Evolutionary conservation across 306 rosid species (phyloP).

Genomic region (Mucuna pruriens): DNA sequence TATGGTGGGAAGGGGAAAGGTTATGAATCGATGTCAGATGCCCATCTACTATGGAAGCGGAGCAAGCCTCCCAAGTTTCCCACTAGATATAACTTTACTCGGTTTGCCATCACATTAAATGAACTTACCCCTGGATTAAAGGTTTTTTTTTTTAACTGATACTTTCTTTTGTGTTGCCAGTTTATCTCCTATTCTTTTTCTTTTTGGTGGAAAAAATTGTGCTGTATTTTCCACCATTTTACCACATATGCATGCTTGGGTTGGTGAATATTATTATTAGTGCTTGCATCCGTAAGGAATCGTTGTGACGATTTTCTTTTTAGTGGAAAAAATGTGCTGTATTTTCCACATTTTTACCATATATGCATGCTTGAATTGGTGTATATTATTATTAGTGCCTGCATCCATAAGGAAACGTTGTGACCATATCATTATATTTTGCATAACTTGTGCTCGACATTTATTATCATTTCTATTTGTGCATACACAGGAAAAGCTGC

Average conservation of each 20-base stretch:
- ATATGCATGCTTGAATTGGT: conserved; percentile 3
- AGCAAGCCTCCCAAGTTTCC: conserved; percentile 83
- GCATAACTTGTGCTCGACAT: neutral
- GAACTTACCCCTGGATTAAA: conserved; percentile 84
- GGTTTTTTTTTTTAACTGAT: conserved; percentile 51
- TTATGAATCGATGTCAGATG: conserved; percentile 67
- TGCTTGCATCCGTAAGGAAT: too few species aligned
- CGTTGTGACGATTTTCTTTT: too few species aligned
- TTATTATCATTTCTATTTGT: conserved; percentile 9
- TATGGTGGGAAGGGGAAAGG: conserved; percentile 81
- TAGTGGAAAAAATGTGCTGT: neutral
- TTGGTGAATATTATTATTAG: neutral
- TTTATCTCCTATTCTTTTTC: conserved; percentile 2
- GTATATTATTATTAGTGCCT: neutral
- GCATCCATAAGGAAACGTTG: too few species aligned
- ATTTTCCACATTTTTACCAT: conserved; percentile 13
- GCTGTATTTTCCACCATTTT: conserved; percentile 4
- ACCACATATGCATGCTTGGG: neutral
- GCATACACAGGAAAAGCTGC: conserved; percentile 71
- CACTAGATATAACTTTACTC: conserved; percentile 88
- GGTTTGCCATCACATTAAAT: conserved; percentile 85
- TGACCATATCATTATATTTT: conserved; percentile 8
- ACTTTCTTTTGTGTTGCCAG: conserved; percentile 26
- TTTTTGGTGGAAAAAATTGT: neutral
- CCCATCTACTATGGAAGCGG: conserved; percentile 79